These are phyloP conservation scores for Zostera marina DNA, from an alignment of 116 monocot species.

Conservation along the genomic window DNA sequence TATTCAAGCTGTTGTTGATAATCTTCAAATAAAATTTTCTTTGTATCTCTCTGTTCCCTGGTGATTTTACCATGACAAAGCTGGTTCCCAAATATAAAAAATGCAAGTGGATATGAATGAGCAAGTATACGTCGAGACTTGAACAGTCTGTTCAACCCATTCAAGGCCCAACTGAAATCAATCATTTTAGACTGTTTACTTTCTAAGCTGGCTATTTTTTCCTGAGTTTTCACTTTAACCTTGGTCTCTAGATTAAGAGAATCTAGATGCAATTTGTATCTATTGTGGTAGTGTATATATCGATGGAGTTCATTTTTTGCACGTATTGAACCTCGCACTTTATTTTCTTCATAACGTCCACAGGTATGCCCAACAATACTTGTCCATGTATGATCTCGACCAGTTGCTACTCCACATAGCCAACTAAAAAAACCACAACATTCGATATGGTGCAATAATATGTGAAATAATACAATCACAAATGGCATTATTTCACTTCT, in stretches of 20 bases:
- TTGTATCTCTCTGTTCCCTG: constrained; percentile 29
- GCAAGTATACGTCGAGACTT: constrained; percentile 46
- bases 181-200: constrained; percentile 10
- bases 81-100: constrained; percentile 75
- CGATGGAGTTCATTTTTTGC: constrained; percentile 29
- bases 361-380: constrained; percentile 52
- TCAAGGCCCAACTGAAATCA: constrained; percentile 46
- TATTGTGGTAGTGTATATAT: constrained; percentile 49
- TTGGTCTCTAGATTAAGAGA: constrained; percentile 39
- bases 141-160: constrained; percentile 34
- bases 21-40: constrained; percentile 59
- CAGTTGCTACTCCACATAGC: constrained; percentile 72
- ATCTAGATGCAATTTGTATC: constrained; percentile 43
- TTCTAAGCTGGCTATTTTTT: constrained; percentile 16
- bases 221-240: constrained; percentile 14
- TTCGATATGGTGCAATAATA: neutral
- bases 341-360: constrained; percentile 29
- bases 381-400: constrained; percentile 40
- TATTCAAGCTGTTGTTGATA: constrained; percentile 60
- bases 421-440: constrained; percentile 27
- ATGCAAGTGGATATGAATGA: constrained; percentile 64
- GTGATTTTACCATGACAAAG: constrained; percentile 42
- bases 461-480: no score
- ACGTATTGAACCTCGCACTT: constrained; percentile 3
- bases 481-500: no score